Base-by-base conservation (phyloP, 352 stramenopile genomes). In the Phytophthora palmivora region DNA sequence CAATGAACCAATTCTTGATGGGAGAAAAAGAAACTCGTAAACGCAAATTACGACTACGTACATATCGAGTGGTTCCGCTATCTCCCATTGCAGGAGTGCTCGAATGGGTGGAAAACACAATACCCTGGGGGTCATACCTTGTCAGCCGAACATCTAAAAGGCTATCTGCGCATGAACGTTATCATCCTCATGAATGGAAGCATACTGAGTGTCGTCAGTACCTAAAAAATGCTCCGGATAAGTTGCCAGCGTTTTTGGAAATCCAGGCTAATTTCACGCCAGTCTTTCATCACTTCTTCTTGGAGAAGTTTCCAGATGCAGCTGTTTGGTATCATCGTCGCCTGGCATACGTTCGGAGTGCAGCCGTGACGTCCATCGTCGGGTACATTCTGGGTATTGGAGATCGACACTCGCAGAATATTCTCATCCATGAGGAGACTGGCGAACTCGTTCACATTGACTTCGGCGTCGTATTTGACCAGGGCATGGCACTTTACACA, bases 391-490 rank as follows among this genome's bases (percentile, higher is more conserved):
- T 96, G 19, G 96, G 98, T 8, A 99, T 99, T 62, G 98, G 98
- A 19, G 98, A 99, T 79, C 91, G 98, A 5, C 98, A 99, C 58
- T 91, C 89, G 21, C 90, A 97, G 48, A 99, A 99, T 69, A 99
- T 99, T 67, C 74, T 99, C 37, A 93, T 99, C 50, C 94, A 99
- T 58, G 84, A 98, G 42, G 91, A 91, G 33, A 99, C 96, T 2
- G 97, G 91, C 10, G 97, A 99, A 75, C 78, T 99, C 26, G 95
- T 99, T 34, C 98, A 99, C 70, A 99, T 99, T 68, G 98, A 99
- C 76, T 99, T 99, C 83, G 98, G 98, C 9, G 97, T 99, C 39
- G 96, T 99, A 10, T 99, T 99, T 82, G 98, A 99, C 62, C 97
- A 99, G 63, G 88, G 86, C 6, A 94, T 96, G 87, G 84, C 84